phyloP scores from a whole-genome alignment of 2,329 filamentous ascomycete genomes.

The Hypoxylon sp. region DNA sequence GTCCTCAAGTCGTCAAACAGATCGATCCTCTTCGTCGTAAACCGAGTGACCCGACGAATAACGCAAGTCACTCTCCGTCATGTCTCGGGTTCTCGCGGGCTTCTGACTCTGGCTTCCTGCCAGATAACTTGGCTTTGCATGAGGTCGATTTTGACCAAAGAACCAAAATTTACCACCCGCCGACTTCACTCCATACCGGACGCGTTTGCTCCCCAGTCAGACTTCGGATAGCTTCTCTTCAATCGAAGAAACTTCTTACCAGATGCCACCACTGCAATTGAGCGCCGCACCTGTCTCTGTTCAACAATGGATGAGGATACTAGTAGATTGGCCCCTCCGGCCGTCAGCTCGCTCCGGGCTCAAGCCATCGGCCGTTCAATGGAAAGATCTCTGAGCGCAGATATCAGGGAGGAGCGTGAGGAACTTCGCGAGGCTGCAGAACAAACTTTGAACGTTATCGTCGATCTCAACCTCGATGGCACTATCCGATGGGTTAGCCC shows the following conservation, averaged over 20 bases:
- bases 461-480: conserved; percentile 92
- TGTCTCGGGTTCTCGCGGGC: conserved; percentile 57
- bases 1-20: conserved; percentile 41
- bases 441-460: conserved; percentile 95
- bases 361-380: conserved; percentile 65
- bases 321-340: conserved; percentile 66
- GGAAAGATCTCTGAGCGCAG: conserved; percentile 81
- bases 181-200: conserved; percentile 38
- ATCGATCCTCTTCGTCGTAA: conserved; percentile 13
- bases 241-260: conserved; percentile 39
- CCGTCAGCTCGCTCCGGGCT: conserved; percentile 66
- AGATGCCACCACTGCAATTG: conserved; percentile 57
- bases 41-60: conserved; percentile 45
- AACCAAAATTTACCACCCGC: conserved; percentile 45
- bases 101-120: conserved; percentile 59
- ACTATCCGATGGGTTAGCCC: conserved; percentile 96
- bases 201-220: conserved; percentile 50
- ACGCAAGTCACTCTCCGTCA: conserved; percentile 54
- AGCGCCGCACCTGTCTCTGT: conserved; percentile 49
- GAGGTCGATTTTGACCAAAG: conserved; percentile 45
- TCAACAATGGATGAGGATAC: conserved; percentile 63
- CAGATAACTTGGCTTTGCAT: conserved; percentile 56
- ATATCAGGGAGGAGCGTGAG: conserved; percentile 93
- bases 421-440: conserved; percentile 96
- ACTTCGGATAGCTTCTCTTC: conserved; percentile 30